These are phyloP conservation scores for Penicillium nordicum DNA, from an alignment of 2,329 filamentous ascomycete species.

Conservation along the genomic window DNA sequence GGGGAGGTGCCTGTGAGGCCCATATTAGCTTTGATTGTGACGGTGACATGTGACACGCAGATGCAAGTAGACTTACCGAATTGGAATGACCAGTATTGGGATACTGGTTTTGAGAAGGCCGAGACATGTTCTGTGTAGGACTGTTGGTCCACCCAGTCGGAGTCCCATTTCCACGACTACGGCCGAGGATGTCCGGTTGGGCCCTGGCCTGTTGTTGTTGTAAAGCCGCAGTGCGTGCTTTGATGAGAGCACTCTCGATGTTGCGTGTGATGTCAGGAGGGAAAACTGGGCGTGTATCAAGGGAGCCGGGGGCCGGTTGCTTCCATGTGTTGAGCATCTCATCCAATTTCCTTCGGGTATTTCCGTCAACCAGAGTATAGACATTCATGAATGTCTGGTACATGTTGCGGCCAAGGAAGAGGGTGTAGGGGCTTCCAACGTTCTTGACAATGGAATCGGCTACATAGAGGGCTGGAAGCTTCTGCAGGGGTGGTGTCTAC, in stretches of 20 bases:
- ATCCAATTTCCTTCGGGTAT: conserved; percentile 85
- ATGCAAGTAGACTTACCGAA: conserved; percentile 10
- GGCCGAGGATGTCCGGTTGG: conserved; percentile 55
- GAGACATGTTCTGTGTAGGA: conserved; percentile 54
- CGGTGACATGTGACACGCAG: too few species aligned
- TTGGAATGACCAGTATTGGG: conserved; percentile 31
- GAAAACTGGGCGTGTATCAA: conserved; percentile 91
- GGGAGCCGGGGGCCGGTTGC: conserved; percentile 87
- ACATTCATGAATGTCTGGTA: conserved; percentile 96
- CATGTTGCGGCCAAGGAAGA: conserved; percentile 88
- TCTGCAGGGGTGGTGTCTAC: conserved; percentile 82
- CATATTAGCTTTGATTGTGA: conserved; percentile 10
- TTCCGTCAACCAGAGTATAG: conserved; percentile 81
- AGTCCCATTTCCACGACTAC: conserved; percentile 50
- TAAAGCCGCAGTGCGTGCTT: conserved; percentile 62
- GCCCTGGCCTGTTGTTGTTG: conserved; percentile 49
- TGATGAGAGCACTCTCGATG: conserved; percentile 92
- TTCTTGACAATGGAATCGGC: conserved; percentile 99
- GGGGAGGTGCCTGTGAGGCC: conserved; percentile 30
- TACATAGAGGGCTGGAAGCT: conserved; percentile 93
- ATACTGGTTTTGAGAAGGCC: conserved; percentile 28
- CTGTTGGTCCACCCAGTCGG: conserved; percentile 66
- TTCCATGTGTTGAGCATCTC: conserved; percentile 99
- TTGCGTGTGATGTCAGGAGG: conserved; percentile 78
- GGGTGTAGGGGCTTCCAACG: conserved; percentile 93